Evolutionary conservation across 2,329 filamentous ascomycete genomes (phyloP).

Genomic region (Emericellopsis cladophorae): DNA sequence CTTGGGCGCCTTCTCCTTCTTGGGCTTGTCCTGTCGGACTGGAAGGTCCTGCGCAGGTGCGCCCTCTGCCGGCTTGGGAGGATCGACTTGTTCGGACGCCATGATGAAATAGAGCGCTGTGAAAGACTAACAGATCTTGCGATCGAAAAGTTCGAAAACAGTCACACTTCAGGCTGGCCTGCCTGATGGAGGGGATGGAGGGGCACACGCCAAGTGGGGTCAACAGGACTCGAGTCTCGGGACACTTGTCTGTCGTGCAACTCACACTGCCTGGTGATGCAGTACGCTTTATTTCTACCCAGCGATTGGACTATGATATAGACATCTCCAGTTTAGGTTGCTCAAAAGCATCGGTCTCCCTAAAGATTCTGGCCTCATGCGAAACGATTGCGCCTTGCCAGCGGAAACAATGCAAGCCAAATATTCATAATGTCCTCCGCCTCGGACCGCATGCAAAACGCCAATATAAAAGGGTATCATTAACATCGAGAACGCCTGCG

Average conservation of each 20-base stretch:
- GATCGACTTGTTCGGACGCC: slow-evolving; percentile 23
- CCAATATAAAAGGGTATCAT: slow-evolving; percentile 7
- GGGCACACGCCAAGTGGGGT: slow-evolving; percentile 2
- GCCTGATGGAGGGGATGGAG: not conserved
- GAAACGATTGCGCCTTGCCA: too few species aligned
- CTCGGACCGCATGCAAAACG: slow-evolving; percentile 1
- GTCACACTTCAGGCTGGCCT: not conserved
- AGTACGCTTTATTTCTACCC: too few species aligned
- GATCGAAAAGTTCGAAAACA: not conserved
- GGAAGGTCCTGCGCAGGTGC: slow-evolving; percentile 19
- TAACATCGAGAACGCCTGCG: not conserved
- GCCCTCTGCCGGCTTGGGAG: slow-evolving; percentile 18
- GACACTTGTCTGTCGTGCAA: too few species aligned
- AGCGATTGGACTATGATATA: too few species aligned
- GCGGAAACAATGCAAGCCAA: too few species aligned
- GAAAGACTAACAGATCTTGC: not conserved
- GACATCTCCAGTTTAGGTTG: too few species aligned
- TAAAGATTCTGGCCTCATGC: too few species aligned
- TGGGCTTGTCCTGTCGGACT: slow-evolving; percentile 21
- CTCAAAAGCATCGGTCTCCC: too few species aligned
- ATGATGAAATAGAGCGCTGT: slow-evolving; percentile 8
- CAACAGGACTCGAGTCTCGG: too few species aligned
- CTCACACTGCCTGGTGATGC: too few species aligned
- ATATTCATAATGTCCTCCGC: too few species aligned
- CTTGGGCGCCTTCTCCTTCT: slow-evolving; percentile 19